Conservation (phyloP, 2,329 filamentous ascomycete species). For the Penicillium psychrosexuale region DNA sequence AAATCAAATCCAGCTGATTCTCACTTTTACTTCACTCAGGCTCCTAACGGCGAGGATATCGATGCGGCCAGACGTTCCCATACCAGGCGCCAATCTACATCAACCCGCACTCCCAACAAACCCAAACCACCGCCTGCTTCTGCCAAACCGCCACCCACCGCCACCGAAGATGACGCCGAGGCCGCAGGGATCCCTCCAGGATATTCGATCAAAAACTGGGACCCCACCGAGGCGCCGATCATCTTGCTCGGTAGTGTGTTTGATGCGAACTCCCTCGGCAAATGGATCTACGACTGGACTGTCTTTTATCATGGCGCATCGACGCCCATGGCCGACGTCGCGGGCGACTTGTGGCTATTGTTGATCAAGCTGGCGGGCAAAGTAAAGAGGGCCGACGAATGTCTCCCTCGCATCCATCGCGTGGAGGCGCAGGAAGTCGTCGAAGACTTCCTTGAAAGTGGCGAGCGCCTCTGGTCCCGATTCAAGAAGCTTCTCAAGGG, state of each 20-base stretch:
- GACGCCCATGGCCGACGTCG: conserved; percentile 83
- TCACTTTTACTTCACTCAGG: conserved; percentile 54
- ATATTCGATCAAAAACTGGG: conserved; percentile 98
- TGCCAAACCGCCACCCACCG: conserved; percentile 46
- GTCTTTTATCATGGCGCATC: conserved; percentile 81
- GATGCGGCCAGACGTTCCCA: conserved; percentile 49
- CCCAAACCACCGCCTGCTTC: conserved; percentile 39
- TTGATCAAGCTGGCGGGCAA: conserved; percentile 92
- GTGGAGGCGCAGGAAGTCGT: conserved; percentile 74
- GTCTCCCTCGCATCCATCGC: conserved; percentile 67
- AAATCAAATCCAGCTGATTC: conserved; percentile 48
- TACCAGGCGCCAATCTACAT: conserved; percentile 55
- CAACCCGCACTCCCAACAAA: conserved; percentile 45
- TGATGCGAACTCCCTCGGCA: conserved; percentile 93
- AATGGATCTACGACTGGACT: conserved; percentile 99
- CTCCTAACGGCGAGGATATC: conserved; percentile 55
- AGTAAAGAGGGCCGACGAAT: conserved; percentile 84
- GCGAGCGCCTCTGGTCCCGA: conserved; percentile 79
- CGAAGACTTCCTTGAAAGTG: conserved; percentile 84
- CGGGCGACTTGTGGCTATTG: conserved; percentile 91
- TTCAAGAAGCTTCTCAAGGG: conserved; percentile 83
- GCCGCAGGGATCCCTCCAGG: conserved; percentile 73
- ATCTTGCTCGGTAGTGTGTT: conserved; percentile 93
- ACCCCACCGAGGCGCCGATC: conserved; percentile 89
- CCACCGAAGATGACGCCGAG: conserved; percentile 64